Base-by-base conservation (phyloP, 177 flowering plant genomes). In the Tripterygium wilfordii region DNA sequence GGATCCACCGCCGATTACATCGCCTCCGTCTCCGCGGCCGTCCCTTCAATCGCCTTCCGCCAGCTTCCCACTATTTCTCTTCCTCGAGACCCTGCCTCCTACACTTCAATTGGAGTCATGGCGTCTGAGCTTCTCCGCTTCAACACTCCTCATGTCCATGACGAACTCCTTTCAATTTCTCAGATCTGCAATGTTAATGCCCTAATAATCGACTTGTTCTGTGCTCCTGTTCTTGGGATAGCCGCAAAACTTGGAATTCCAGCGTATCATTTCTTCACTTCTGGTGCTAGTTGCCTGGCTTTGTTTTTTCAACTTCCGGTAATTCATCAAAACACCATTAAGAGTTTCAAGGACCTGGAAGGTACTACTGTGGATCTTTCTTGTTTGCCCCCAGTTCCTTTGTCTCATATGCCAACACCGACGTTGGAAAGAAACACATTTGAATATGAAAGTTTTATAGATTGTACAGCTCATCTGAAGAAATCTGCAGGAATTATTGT, bases 151-250 rank as follows among this genome's bases (percentile, higher is more conserved):
- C 21, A 46, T 29, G 39, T 75, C 61, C 64, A 29, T 49, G 44
- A 44, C 1, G 51, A 66, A 39, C 77, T 79, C 45, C 16, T 29
- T 7, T 27, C 68, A 52, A 50, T 76, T 27, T 75, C 78, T 29
- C 3, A 36, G 2, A n/a, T 26, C 20, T 36, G 32, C 31, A 35
- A 27, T 23, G 10, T 74, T 56, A 29, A 19, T 1, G 75, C 80
- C 36, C 30, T 80, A 28, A 24, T 80, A 49, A 29, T 74, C 8
- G 82, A 83, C 53, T 57, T 63, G 60, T 80, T 83, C 65, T 73
- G 80, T 68, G 5, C 26, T 42, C 0, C 62, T 1, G 53, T 67
- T 19, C 39, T 56, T 8, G 19, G 44, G 2, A 62, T 64, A 22
- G 49, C 77, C 4, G 1, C 37, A 3, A 20, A 37, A 1, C 63